Conservation (phyloP, 75 land plant species). For the Selaginella tamariscina region DNA sequence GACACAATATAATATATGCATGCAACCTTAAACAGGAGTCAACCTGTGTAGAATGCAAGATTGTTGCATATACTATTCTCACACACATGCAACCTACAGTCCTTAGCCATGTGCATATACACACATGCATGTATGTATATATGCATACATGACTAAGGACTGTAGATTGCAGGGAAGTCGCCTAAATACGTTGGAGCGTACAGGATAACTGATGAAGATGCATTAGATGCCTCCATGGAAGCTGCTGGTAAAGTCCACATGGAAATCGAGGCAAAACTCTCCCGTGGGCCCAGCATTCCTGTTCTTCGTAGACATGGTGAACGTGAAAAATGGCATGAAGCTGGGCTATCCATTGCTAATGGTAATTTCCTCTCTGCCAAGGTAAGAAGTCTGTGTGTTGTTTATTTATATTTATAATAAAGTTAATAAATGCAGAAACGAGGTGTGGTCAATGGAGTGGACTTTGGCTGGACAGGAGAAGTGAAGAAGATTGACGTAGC, state of each 20-base stretch:
- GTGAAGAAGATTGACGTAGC: constrained; percentile 80
- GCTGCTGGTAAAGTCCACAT: constrained; percentile 72
- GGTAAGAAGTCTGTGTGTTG: too few species aligned
- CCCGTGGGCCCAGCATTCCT: constrained; percentile 75
- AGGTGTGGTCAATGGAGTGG: constrained; percentile 79
- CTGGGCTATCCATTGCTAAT: constrained; percentile 76
- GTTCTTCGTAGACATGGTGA: constrained; percentile 81
- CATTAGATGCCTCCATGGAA: constrained; percentile 87
- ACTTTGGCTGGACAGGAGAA: constrained; percentile 85
- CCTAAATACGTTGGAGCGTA: constrained; percentile 76
- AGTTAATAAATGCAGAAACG: too few species aligned
- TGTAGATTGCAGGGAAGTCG: constrained; percentile 41
- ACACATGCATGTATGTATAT: constrained; percentile 1
- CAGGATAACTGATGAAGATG: constrained; percentile 63
- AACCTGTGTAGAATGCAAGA: too few species aligned
- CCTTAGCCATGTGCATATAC: background rate
- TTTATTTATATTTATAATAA: too few species aligned
- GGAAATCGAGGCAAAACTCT: constrained; percentile 79
- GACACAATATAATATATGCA: background rate
- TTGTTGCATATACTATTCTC: too few species aligned
- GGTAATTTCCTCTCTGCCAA: constrained; percentile 93
- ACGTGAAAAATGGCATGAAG: constrained; percentile 78
- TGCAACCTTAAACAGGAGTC: background rate
- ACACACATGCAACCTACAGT: too few species aligned
- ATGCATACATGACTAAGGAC: background rate